phyloP scores from a whole-genome alignment of 768 basidiomycete species.

The Lentinula raphanica region DNA sequence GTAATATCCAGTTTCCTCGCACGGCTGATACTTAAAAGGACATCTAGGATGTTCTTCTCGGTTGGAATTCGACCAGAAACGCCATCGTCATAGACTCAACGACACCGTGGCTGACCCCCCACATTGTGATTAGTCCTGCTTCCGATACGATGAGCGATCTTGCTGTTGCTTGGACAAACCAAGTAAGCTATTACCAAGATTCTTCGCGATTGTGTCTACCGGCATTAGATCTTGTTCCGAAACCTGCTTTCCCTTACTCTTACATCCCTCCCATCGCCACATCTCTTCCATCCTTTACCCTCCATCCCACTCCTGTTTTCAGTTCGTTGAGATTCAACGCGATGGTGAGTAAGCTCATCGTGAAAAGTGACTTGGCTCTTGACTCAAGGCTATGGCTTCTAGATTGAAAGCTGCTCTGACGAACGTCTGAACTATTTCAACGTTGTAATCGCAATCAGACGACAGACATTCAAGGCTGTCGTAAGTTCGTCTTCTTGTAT shows the following conservation, averaged over 20 bases:
- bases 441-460: slow-evolving; percentile 30
- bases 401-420: slow-evolving; percentile 20
- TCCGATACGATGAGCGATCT: slow-evolving; percentile 31
- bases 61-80: neutral
- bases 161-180: slow-evolving; percentile 29
- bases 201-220: slow-evolving; percentile 30
- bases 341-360: slow-evolving; percentile 19
- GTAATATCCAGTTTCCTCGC: neutral
- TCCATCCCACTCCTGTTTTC: slow-evolving; percentile 21
- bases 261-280: neutral
- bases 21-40: neutral
- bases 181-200: slow-evolving; percentile 28
- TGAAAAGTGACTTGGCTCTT: no score
- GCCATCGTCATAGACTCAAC: slow-evolving; percentile 38
- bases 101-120: slow-evolving; percentile 34
- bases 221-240: slow-evolving; percentile 14
- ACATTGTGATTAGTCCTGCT: slow-evolving; percentile 50
- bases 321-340: slow-evolving; percentile 24
- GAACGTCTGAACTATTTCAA: slow-evolving; percentile 27
- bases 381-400: no score
- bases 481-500: slow-evolving; percentile 25
- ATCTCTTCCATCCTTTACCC: neutral
- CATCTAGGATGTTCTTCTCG: neutral
- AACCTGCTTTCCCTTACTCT: neutral
- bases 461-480: slow-evolving; percentile 30